Conservation (phyloP, 768 basidiomycete genomes). For the Mycena haematopus region DNA sequence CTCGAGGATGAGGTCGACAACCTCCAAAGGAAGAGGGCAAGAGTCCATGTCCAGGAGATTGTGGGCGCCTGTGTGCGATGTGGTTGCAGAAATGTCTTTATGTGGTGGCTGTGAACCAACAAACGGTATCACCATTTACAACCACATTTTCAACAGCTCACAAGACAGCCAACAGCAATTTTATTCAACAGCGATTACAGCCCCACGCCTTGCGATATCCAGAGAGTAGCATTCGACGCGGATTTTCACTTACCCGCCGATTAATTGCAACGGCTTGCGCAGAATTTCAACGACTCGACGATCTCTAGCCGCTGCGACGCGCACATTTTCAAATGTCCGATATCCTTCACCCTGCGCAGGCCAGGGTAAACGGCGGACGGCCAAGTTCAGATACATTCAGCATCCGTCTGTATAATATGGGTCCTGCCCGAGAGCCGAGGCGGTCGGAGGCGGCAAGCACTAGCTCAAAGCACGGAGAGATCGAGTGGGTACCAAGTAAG, state of each 20-base stretch:
- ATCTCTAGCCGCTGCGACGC: not conserved
- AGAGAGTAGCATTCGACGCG: not conserved
- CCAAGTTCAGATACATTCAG: slow-evolving; percentile 2
- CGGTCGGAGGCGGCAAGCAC: too few species aligned
- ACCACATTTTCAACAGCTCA: not conserved
- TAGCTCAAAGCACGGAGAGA: not conserved
- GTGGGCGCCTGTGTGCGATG: not conserved
- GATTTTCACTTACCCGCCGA: not conserved
- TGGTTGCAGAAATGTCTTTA: not conserved
- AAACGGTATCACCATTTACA: not conserved
- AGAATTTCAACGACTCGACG: not conserved
- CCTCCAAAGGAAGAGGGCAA: slow-evolving; percentile 19
- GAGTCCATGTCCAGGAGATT: slow-evolving; percentile 10
- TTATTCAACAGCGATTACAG: not conserved
- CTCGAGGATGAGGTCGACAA: slow-evolving; percentile 17
- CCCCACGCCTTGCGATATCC: not conserved
- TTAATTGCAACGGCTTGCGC: not conserved
- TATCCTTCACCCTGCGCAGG: not conserved
- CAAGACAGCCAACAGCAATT: slow-evolving; percentile 15
- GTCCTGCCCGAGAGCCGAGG: not conserved
- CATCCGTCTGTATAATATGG: not conserved
- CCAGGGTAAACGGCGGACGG: not conserved
- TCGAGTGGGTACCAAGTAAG: not conserved
- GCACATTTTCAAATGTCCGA: not conserved
- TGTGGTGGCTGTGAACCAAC: slow-evolving; percentile 2